Conservation (phyloP, 139 green algal genomes). For the Coccomyxa sp. region DNA sequence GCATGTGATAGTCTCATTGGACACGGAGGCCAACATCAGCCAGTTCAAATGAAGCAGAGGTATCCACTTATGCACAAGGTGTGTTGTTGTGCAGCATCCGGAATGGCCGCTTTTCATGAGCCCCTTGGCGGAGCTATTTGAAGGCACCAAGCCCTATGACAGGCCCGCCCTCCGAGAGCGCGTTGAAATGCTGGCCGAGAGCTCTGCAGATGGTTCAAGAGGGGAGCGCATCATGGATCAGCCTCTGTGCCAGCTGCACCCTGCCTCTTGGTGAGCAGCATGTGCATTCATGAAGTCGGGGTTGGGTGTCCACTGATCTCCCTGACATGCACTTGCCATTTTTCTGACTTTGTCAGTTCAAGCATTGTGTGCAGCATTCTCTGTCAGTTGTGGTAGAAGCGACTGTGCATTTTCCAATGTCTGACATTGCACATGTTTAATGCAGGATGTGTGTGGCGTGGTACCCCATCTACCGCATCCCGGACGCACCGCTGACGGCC, state of each 20-base stretch:
- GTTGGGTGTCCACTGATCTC: no score
- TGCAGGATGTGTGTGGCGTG: slow-evolving; percentile 73
- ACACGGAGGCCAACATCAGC: no score
- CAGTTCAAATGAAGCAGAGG: no score
- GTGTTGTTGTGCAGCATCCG: background rate
- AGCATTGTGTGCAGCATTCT: background rate
- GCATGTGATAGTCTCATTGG: no score
- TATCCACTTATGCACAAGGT: no score
- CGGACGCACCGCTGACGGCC: slow-evolving; percentile 73
- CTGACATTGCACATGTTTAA: background rate
- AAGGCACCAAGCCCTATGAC: slow-evolving; percentile 61
- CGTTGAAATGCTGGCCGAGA: slow-evolving; percentile 37
- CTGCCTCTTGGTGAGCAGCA: slow-evolving; percentile 57
- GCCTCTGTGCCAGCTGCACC: slow-evolving; percentile 67
- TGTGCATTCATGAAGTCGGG: no score
- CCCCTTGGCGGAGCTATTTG: slow-evolving; percentile 57
- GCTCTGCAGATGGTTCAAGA: slow-evolving; percentile 4
- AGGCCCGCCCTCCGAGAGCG: slow-evolving; percentile 56
- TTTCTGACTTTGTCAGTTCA: no score
- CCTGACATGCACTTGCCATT: no score
- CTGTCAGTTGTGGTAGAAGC: background rate
- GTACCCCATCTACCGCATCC: slow-evolving; percentile 86
- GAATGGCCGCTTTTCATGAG: background rate
- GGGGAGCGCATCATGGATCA: slow-evolving; percentile 33
- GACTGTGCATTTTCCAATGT: background rate